Base-by-base conservation (phyloP, 331 rosid genomes). In the Pyrus hybrid region DNA sequence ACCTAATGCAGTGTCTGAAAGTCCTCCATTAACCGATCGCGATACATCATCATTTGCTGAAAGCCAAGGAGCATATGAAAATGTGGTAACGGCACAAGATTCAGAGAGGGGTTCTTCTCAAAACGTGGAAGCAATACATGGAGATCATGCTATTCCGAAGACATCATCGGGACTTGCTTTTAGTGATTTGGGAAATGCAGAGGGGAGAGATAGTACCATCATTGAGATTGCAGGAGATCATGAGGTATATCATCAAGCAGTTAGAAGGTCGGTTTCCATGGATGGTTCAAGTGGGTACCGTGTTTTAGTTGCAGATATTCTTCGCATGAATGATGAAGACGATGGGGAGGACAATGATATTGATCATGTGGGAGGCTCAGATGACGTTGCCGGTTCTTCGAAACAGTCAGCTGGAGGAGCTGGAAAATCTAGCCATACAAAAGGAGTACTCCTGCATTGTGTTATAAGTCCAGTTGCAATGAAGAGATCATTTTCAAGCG, bases 401-500 rank as follows among this genome's bases (percentile, higher is more conserved):
- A 90, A 90, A 80, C 79, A 72, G 63, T 16, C 85, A 16, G 72
- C 70, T 64, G 83, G 23, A 6, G 74, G 82, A 70, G 81, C 67
- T 74, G 80, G 82, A 54, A 86, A 82, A 61, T 74, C 49, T 72
- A 71, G 82, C 71, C 30, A 72, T 67, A 81, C 75, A 62, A 91
- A 84, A 80, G 84, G 70, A 70, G 67, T 66, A 35, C 51, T 84
- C 47, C 66, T 84, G 82, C 88, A 81, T 70, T 80, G 84, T 79
- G 90, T 85, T 75, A 9, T 82, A 83, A 83, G 85, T 80, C 95
- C 97, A 72, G 85, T 85, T 79, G 78, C 91, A 67, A 86, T 90
- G 93, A 91, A 86, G 89, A 90, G 96, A 79, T 90, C 96, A 17
- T 85, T 90, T 80, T 90, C 96, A 5, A 81, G 93, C 76, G 92